These are phyloP conservation scores for Yarrowia yakushimensis DNA, from an alignment of 805 yeast genomes.

Conservation along the genomic window DNA sequence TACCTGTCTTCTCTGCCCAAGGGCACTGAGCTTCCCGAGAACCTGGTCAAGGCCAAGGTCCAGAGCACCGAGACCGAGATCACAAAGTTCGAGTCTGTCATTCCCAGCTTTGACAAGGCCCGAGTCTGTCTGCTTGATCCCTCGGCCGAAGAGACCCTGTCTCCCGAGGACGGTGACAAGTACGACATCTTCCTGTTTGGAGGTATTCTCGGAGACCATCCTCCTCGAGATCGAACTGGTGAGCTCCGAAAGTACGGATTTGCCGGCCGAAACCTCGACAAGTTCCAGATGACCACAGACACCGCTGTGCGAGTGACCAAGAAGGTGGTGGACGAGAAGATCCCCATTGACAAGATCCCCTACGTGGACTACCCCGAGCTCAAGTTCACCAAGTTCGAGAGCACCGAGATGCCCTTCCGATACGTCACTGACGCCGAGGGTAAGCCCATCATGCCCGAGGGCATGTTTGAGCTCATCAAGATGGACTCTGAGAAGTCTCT, in stretches of 20 bases:
- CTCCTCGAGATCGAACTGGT: constrained; percentile 85
- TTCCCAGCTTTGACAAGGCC: constrained; percentile 41
- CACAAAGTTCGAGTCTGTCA: constrained; percentile 36
- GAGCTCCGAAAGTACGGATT: constrained; percentile 84
- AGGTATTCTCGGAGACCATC: constrained; percentile 90
- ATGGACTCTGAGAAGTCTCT: constrained; percentile 76
- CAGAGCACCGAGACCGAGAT: constrained; percentile 80
- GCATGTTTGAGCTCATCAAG: constrained; percentile 83
- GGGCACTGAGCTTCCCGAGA: constrained; percentile 64
- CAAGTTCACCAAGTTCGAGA: constrained; percentile 79
- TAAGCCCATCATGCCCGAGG: constrained; percentile 83
- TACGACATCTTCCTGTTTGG: constrained; percentile 94
- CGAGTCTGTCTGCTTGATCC: constrained; percentile 87
- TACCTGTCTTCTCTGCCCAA: constrained; percentile 72
- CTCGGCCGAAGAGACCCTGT: constrained; percentile 68
- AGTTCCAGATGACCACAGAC: constrained; percentile 94
- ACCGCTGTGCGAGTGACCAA: constrained; percentile 94
- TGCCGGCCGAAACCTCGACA: constrained; percentile 81
- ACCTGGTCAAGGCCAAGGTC: constrained; percentile 57
- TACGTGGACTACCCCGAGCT: constrained; percentile 94
- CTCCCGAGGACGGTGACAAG: constrained; percentile 59
- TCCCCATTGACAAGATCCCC: constrained; percentile 63
- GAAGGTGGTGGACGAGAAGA: constrained; percentile 58
- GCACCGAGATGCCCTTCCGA: constrained; percentile 97
- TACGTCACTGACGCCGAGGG: constrained; percentile 62